Base-by-base conservation (phyloP, 208 protist species). In the Trypanosoma scelopori region DNA sequence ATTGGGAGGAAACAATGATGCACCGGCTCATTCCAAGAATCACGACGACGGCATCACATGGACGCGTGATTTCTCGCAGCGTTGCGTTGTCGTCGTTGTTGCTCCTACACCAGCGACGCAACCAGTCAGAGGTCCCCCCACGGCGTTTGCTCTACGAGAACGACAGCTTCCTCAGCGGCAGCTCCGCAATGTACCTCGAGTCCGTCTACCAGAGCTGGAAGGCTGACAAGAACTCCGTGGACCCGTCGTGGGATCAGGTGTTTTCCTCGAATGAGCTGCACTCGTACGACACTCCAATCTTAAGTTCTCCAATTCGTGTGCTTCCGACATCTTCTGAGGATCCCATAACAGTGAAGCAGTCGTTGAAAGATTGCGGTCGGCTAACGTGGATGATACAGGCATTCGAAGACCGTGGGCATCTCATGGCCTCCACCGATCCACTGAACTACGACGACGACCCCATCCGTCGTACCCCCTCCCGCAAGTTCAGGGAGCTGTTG, bases 331-430 rank as follows among this genome's bases (percentile, higher is more conserved):
- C 73, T 22, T 70, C 60, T 60, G 67, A 57, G 22, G 74, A 84
- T 57, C 52, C 43, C 27, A 43, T 50, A 57, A 71, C 68, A 23
- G 78, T 93, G 50, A 78, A 81, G 69, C 86, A 93, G 71, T 92
- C 87, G 35, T 71, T 92, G 32, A 76, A 73, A 15, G 85, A 93
- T 52, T 93, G 90, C 55, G 82, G 75, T 25, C 78, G 85, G 28
- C 77, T 93, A 55, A 92, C 79, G 37, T 86, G 80, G 79, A 93
- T 97, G 84, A 95, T 96, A 48, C 79, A 88, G 55, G 78, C 93
- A 41, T 97, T 95, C 65, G 85, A 94, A 65, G 90, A 93, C 47
- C 80, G 79, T 42, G 91, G 91, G 45, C 91, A 97, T 67, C 77
- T 94, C 3, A 71, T 81, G 49, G 85, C 85, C 42, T 71, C 90